Percentiles rank a stretch among this genome's conserved stretches.
Evolutionary conservation across 176 grass and related monocot species (phyloP).

Genomic region (Carex scoparia): DNA sequence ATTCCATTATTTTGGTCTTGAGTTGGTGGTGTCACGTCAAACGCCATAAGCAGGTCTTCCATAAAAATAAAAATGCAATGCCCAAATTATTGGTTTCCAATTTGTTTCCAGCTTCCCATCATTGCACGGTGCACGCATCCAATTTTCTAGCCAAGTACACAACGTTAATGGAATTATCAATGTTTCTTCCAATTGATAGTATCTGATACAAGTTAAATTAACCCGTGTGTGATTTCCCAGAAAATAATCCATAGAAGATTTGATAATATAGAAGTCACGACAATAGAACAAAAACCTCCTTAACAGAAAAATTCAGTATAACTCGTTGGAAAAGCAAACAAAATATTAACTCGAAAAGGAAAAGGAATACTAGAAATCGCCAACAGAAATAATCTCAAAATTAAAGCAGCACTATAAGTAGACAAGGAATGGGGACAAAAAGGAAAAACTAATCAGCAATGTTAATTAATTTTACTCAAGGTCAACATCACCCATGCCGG

Average conservation of each 20-base stretch:
- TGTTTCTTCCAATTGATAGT: neutral
- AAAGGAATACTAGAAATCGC: neutral
- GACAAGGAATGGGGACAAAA: neutral
- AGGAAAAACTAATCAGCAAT: neutral
- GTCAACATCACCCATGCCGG: conserved; percentile 75
- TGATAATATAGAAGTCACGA: neutral
- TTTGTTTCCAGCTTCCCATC: neutral
- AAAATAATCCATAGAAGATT: neutral
- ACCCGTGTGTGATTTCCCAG: neutral
- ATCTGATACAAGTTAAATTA: neutral
- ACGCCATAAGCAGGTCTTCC: neutral
- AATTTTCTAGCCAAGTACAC: neutral
- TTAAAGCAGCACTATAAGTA: neutral
- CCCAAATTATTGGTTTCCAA: no score
- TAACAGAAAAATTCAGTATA: neutral
- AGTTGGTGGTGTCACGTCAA: neutral
- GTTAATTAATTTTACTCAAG: conserved; percentile 18
- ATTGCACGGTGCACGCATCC: neutral
- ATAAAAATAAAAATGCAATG: neutral
- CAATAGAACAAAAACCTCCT: neutral
- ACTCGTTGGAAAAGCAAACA: neutral
- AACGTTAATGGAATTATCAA: neutral
- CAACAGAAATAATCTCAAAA: neutral
- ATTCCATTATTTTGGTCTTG: neutral
- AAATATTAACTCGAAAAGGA: neutral